Base-by-base conservation (phyloP, 2,329 filamentous ascomycete genomes). In the Teratosphaeria nubilosa region DNA sequence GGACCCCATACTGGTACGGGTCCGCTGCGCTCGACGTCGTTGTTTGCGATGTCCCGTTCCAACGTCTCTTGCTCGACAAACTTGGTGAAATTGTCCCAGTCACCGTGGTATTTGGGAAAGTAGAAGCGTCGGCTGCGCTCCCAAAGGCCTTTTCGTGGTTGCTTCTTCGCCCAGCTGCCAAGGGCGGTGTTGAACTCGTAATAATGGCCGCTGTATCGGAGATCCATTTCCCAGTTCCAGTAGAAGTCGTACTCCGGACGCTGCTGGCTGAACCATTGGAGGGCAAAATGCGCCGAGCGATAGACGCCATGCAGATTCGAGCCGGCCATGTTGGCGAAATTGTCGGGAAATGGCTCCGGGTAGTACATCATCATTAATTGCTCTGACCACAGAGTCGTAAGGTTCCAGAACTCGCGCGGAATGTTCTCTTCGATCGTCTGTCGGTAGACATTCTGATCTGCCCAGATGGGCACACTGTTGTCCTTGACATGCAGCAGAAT, bases 181-280 rank as follows among this genome's bases (percentile, higher is more conserved):
- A 91, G 74, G 62, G 83, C 83, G 66, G 84, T 82, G 60, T 90
- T 82, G 64, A 94, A 82, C 67, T 94, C 87, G 72, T 91, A 92
- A 75, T 91, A 87, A 66, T 94, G 88, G 9, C 90, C 90, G 0
- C 84, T 87, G 67, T 88, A 86, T 51, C 90, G 83, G 50, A 88
- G 81, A 70, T 95, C 90, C 83, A 95, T 90, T 71, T 95, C 90
- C 89, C 89, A 92, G 73, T 92, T 92, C 88, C 90, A 94, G 72
- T 76, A 77, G 60, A 76, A 78, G 63, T 80, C 78, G 62, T 80
- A 80, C 62, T 80, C 77, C 16, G 74, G 76, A 56, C 76, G 76
- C 56, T 77, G 72, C 65, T 79, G 77, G 13, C 75, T 70, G 63
- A 80, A 80, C 77, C 77, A 80, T 61, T 79, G 77, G 52, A 80